These are phyloP conservation scores for Boletellus sp. DNA, from an alignment of 1,284 basidiomycete species.

Conservation along the genomic window DNA sequence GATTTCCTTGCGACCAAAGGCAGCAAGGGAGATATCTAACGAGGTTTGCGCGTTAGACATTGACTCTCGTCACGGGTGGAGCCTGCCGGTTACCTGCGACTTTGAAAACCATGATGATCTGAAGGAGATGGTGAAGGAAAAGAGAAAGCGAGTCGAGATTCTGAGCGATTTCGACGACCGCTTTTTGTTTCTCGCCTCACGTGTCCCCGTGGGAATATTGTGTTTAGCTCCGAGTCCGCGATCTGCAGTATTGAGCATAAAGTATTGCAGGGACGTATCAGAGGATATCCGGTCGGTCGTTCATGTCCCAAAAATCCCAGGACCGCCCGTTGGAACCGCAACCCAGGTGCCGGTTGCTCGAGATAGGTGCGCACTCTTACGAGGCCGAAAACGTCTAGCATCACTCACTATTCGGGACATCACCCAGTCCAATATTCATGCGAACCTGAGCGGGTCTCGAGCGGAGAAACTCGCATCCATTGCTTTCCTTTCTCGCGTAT, in stretches of 20 bases:
- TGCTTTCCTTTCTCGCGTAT: constrained; percentile 72
- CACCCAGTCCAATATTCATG: constrained; percentile 56
- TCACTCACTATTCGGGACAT: constrained; percentile 4
- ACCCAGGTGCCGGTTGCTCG: constrained; percentile 53
- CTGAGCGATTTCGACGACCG: constrained; percentile 24
- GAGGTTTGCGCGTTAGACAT: constrained; percentile 18
- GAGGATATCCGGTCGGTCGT: not conserved
- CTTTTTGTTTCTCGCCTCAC: constrained; percentile 36
- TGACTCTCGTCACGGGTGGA: not conserved
- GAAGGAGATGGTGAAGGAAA: constrained; percentile 30
- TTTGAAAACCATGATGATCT: constrained; percentile 70
- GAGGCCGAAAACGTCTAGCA: constrained; percentile 3
- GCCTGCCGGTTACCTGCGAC: constrained; percentile 59
- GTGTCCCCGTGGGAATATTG: constrained; percentile 31
- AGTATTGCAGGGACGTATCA: too few relatives aligned
- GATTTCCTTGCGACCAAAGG: constrained; percentile 97
- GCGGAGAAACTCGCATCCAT: constrained; percentile 39
- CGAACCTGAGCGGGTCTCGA: constrained; percentile 35
- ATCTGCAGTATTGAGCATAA: not conserved
- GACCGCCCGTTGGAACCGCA: not conserved
- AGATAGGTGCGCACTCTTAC: constrained; percentile 42
- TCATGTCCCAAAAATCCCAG: constrained; percentile 10
- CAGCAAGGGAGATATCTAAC: constrained; percentile 90
- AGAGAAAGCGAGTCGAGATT: constrained; percentile 36
- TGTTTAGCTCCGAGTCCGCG: not conserved